Evolutionary conservation across 768 basidiomycete species (phyloP).

Genomic region (Tylopilus plumbeoviolaceoides): DNA sequence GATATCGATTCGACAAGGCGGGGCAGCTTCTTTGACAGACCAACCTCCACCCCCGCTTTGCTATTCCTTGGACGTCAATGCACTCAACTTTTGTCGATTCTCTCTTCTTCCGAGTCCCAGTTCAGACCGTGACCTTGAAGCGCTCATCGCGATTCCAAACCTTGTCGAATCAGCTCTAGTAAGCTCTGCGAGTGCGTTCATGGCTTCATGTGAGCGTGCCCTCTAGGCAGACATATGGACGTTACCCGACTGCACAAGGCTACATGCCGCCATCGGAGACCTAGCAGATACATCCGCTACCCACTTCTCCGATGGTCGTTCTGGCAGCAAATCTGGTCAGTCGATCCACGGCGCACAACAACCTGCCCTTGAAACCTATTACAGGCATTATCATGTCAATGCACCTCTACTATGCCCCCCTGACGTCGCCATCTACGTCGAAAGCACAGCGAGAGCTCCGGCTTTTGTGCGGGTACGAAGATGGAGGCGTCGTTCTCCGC

Average conservation of each 20-base stretch:
- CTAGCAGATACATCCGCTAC: conserved; percentile 29
- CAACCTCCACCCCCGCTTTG: conserved; percentile 47
- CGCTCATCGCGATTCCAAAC: conserved; percentile 80
- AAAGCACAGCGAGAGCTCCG: conserved; percentile 42
- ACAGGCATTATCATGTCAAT: conserved; percentile 88
- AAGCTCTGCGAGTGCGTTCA: conserved; percentile 14
- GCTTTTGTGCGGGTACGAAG: conserved; percentile 78
- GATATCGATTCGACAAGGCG: conserved; percentile 45
- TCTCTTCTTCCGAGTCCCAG: conserved; percentile 47
- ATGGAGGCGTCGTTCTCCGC: conserved; percentile 76
- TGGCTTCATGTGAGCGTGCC: not conserved
- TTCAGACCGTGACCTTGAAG: conserved; percentile 23
- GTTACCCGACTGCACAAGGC: conserved; percentile 59
- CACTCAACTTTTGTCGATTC: conserved; percentile 92
- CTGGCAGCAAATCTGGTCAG: conserved; percentile 55
- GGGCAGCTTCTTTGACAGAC: conserved; percentile 50
- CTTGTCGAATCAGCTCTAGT: conserved; percentile 85
- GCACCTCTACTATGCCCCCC: conserved; percentile 49
- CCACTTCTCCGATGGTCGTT: conserved; percentile 40
- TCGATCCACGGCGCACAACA: not conserved
- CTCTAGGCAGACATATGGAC: conserved; percentile 83
- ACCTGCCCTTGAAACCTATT: not conserved
- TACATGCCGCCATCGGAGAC: conserved; percentile 86
- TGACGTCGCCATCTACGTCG: conserved; percentile 31
- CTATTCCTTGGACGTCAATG: conserved; percentile 84